Percentiles rank a stretch among this genome's conserved stretches.
Evolutionary conservation across 768 basidiomycete species (phyloP).

Genomic region (Lactarius tabidus): DNA sequence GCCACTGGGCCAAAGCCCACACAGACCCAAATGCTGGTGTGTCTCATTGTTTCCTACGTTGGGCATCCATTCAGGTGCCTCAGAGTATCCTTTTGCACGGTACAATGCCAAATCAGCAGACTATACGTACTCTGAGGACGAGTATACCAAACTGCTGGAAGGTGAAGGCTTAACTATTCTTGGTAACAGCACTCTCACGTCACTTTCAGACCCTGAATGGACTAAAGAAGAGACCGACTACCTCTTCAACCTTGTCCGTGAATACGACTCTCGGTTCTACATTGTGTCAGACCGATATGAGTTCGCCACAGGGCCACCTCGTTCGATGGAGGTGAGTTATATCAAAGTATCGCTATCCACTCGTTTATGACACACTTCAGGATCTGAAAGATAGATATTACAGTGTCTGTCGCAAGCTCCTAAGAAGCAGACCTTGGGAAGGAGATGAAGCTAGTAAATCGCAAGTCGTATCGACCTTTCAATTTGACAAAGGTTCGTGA

Average conservation of each 20-base stretch:
- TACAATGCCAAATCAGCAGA: constrained; percentile 68
- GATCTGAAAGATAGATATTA: constrained; percentile 95
- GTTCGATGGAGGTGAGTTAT: constrained; percentile 65
- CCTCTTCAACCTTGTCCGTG: constrained; percentile 71
- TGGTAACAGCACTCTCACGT: not conserved
- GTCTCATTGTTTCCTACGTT: constrained; percentile 25
- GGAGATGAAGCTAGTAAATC: constrained; percentile 75
- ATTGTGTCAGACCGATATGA: constrained; percentile 89
- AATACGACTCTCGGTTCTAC: constrained; percentile 88
- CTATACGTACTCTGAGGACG: constrained; percentile 78
- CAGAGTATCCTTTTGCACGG: constrained; percentile 78
- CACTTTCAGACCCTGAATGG: constrained; percentile 69
- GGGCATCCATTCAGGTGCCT: not conserved
- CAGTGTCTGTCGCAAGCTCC: constrained; percentile 81
- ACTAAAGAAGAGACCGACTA: constrained; percentile 92
- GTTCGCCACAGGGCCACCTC: constrained; percentile 48
- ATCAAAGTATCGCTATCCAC: not conserved
- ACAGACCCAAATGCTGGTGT: constrained; percentile 53
- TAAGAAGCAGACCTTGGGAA: constrained; percentile 78
- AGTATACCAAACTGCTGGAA: constrained; percentile 77
- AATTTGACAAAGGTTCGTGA: constrained; percentile 83
- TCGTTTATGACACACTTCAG: constrained; percentile 36
- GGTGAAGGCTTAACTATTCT: constrained; percentile 41
- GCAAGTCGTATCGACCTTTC: constrained; percentile 62
- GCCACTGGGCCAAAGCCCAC: constrained; percentile 77